A percentile compares a stretch with the other conserved stretches of the same genome.
Evolutionary conservation across 2,329 filamentous ascomycete genomes (phyloP).

Genomic region (Colletotrichum theobromicola): DNA sequence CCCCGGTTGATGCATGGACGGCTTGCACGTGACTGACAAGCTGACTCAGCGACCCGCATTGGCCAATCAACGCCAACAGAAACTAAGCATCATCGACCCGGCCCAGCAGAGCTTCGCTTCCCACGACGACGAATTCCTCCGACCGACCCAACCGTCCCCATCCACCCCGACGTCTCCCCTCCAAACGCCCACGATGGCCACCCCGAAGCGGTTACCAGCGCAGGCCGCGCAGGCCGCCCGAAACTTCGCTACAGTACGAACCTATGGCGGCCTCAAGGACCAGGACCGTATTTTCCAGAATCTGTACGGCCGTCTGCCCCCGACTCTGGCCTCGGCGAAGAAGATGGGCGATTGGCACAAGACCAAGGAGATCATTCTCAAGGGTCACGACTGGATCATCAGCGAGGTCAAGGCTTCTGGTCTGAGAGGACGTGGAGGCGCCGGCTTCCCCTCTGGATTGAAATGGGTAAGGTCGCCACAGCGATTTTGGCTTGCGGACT

Average conservation of each 20-base stretch:
- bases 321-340: conserved; percentile 91
- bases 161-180: conserved; percentile 26
- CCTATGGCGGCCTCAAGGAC: conserved; percentile 88
- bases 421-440: conserved; percentile 92
- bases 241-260: conserved; percentile 76
- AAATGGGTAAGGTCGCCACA: conserved; percentile 81
- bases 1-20: conserved; percentile 8
- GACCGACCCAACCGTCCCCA: conserved; percentile 32
- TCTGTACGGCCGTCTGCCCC: conserved; percentile 90
- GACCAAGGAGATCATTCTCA: conserved; percentile 97
- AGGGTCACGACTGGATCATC: conserved; percentile 99
- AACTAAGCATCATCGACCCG: conserved; percentile 21
- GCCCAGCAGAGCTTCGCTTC: conserved; percentile 13
- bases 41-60: conserved; percentile 39
- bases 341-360: conserved; percentile 99
- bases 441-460: conserved; percentile 95
- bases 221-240: conserved; percentile 23
- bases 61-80: conserved; percentile 42
- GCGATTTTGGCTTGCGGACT: not conserved
- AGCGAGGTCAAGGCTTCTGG: conserved; percentile 96
- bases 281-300: conserved; percentile 99
- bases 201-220: conserved; percentile 38
- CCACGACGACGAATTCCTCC: conserved; percentile 19
- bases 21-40: not conserved
- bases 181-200: conserved; percentile 44